Conservation (phyloP, 331 rosid genomes). For the Quercus phellos region DNA sequence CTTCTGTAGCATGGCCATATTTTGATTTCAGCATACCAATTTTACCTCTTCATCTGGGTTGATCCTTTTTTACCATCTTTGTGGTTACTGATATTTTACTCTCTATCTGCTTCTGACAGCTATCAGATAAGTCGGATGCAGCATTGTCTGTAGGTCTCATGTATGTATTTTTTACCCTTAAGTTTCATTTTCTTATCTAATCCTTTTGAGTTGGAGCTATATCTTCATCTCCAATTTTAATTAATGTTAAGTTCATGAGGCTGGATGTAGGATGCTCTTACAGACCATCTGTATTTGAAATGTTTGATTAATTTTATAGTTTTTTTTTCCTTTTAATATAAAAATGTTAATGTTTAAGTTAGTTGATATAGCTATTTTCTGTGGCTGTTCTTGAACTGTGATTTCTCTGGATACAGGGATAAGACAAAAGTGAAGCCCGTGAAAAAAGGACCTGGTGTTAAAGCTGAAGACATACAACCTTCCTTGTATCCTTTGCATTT, state of each 20-base stretch:
- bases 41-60: neutral
- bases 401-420: conserved; percentile 52
- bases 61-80: conserved; percentile 10
- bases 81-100: conserved; percentile 30
- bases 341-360: neutral
- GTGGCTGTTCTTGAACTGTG: conserved; percentile 21
- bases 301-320: neutral
- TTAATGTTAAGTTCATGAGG: neutral
- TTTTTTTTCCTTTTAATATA: neutral
- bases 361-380: neutral
- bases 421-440: conserved; percentile 41
- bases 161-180: conserved; percentile 43
- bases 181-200: neutral
- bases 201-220: neutral
- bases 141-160: conserved; percentile 43
- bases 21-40: neutral
- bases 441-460: conserved; percentile 43
- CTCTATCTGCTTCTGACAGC: conserved; percentile 47
- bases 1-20: conserved; percentile 9
- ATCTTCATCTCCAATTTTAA: neutral
- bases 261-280: neutral
- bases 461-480: conserved; percentile 55
- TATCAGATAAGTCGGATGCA: conserved; percentile 59
- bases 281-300: neutral
- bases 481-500: conserved; percentile 71